Conservation (phyloP, 2,329 filamentous ascomycete species). For the Penicillium capsulatum region DNA sequence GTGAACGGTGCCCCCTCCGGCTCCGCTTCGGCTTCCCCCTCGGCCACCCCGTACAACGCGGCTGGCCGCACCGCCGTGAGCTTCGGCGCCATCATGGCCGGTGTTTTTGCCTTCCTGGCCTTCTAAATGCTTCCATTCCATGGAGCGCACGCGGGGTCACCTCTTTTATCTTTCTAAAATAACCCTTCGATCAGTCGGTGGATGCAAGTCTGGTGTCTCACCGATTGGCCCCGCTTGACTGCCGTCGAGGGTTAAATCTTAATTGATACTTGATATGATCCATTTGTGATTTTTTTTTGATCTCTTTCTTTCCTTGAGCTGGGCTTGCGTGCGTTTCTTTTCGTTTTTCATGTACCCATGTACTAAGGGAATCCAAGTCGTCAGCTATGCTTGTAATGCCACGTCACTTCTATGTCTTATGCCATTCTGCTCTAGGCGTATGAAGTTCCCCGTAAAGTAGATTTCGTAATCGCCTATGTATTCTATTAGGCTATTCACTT, state of each 20-base stretch:
- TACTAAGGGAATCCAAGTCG: conserved; percentile 13
- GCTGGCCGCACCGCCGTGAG: conserved; percentile 34
- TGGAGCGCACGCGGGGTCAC: conserved; percentile 1
- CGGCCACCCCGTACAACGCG: conserved; percentile 26
- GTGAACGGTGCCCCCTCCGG: conserved; percentile 8
- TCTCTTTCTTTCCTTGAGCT: conserved; percentile 8
- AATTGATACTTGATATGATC: conserved; percentile 12
- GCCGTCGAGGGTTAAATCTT: conserved; percentile 7
- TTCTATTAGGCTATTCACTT: background rate
- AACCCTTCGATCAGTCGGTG: conserved; percentile 1
- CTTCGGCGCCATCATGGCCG: conserved; percentile 34
- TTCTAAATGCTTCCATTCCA: conserved; percentile 25
- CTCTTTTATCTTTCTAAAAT: conserved; percentile 12
- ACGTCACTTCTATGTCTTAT: conserved; percentile 8
- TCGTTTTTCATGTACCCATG: conserved; percentile 5
- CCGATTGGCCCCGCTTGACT: too few relatives aligned
- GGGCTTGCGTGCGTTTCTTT: conserved; percentile 14
- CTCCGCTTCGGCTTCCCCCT: conserved; percentile 14
- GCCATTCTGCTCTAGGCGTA: background rate
- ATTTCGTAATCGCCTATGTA: background rate
- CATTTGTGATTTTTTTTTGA: conserved; percentile 6
- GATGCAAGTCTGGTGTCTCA: too few relatives aligned
- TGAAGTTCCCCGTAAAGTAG: background rate
- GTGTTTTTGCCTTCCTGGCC: conserved; percentile 34
- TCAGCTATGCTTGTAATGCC: conserved; percentile 17